phyloP scores from a whole-genome alignment of 2,329 filamentous ascomycete genomes.

The Pseudocercospora fuligena region DNA sequence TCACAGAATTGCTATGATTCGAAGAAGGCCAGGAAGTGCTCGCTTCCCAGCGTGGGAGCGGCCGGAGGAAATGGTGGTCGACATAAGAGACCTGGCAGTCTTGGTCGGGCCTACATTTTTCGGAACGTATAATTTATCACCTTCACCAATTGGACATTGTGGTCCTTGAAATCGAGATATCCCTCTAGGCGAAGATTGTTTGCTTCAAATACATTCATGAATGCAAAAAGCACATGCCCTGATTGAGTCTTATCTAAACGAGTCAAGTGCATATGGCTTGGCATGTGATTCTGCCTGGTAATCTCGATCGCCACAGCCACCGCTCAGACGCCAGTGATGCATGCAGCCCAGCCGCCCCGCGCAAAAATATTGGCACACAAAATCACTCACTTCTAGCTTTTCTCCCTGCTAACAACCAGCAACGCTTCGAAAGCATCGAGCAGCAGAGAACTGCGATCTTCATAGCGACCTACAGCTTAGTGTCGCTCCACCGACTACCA shows the following conservation, averaged over 20 bases:
- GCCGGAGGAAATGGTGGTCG: constrained; percentile 46
- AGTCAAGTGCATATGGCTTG: not conserved
- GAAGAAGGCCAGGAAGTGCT: constrained; percentile 40
- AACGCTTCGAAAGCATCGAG: not conserved
- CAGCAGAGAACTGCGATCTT: constrained; percentile 1
- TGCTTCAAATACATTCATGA: not conserved
- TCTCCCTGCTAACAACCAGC: not conserved
- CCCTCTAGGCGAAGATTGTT: not conserved
- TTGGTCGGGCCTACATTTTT: constrained; percentile 18
- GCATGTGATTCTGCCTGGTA: not conserved
- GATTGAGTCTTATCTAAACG: not conserved
- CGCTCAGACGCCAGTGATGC: not conserved
- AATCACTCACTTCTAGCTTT: not conserved
- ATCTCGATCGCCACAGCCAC: not conserved
- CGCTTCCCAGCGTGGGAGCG: constrained; percentile 47
- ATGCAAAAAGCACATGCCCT: not conserved
- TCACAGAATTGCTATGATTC: constrained; percentile 46
- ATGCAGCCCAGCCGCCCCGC: not conserved
- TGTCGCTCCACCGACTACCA: not conserved
- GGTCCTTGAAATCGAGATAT: not conserved
- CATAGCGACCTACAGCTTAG: constrained; percentile 6
- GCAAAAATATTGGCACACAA: not conserved
- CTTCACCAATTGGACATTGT: constrained; percentile 8
- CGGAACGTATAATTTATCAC: constrained; percentile 10
- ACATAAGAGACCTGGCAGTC: constrained; percentile 47